These are phyloP conservation scores for Hippophae rhamnoides DNA, from an alignment of 306 rosid species.

Conservation along the genomic window DNA sequence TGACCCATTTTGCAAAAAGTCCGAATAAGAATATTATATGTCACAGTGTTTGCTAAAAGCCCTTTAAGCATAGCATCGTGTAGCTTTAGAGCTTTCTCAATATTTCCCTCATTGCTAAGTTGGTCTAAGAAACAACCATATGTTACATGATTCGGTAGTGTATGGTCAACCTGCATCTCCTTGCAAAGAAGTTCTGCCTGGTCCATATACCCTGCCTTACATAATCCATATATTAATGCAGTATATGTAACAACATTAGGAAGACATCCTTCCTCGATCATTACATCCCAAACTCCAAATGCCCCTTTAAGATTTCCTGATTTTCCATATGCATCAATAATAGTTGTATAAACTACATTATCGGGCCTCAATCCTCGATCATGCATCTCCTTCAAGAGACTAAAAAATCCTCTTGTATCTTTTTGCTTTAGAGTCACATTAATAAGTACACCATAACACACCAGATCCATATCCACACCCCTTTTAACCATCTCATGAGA, in stretches of 20 bases:
- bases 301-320: slow-evolving; percentile 56
- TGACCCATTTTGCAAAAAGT: slow-evolving; percentile 77
- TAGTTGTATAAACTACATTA: slow-evolving; percentile 64
- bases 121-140: slow-evolving; percentile 74
- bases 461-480: slow-evolving; percentile 75
- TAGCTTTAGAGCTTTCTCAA: slow-evolving; percentile 67
- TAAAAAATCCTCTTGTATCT: slow-evolving; percentile 35
- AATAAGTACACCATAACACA: slow-evolving; percentile 68
- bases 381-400: slow-evolving; percentile 59
- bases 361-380: slow-evolving; percentile 65
- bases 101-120: slow-evolving; percentile 57
- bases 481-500: slow-evolving; percentile 61
- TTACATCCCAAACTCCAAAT: slow-evolving; percentile 57
- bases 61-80: slow-evolving; percentile 63
- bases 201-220: slow-evolving; percentile 61
- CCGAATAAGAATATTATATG: slow-evolving; percentile 74
- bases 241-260: slow-evolving; percentile 81
- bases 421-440: slow-evolving; percentile 56
- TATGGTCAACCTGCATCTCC: slow-evolving; percentile 40
- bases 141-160: slow-evolving; percentile 58
- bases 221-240: slow-evolving; percentile 72
- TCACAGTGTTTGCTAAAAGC: slow-evolving; percentile 53
- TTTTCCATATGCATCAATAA: slow-evolving; percentile 69
- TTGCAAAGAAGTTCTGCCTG: slow-evolving; percentile 54
- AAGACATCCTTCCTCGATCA: slow-evolving; percentile 58